Percentiles rank a stretch among this genome's conserved stretches.
Evolutionary conservation across 169 alveolate genomes (phyloP).

Genomic region (Perkinsus olseni): DNA sequence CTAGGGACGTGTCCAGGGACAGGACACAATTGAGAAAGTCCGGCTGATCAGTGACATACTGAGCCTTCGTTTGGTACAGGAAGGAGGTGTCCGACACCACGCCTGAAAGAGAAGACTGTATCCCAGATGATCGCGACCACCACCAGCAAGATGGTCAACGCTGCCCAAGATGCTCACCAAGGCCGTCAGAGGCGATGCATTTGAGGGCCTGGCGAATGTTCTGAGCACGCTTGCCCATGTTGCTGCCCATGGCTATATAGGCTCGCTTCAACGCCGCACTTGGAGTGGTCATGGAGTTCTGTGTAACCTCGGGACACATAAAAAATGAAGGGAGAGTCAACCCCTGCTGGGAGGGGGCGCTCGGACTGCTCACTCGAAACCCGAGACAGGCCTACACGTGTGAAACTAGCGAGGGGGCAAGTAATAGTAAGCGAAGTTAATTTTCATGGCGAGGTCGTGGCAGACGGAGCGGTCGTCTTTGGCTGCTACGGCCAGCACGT

Average conservation of each 20-base stretch:
- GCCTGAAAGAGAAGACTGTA: not conserved
- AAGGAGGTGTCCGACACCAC: not conserved
- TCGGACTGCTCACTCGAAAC: not conserved
- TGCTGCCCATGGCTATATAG: constrained; percentile 23
- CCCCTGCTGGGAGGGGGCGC: not conserved
- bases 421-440: not conserved
- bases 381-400: not conserved
- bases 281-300: not conserved
- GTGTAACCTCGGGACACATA: not conserved
- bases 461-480: not conserved
- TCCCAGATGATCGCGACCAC: too few relatives aligned
- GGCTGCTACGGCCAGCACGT: not conserved
- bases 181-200: not conserved
- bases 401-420: not conserved
- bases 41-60: not conserved
- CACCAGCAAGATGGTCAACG: too few relatives aligned
- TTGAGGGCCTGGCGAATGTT: constrained; percentile 17
- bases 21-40: not conserved
- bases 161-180: too few relatives aligned
- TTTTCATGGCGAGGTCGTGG: not conserved
- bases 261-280: constrained; percentile 5
- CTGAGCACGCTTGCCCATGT: constrained; percentile 14
- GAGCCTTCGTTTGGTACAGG: not conserved
- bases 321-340: not conserved
- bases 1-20: not conserved